Base-by-base conservation (phyloP, 2,329 filamentous ascomycete genomes). In the Ascochyta viciae-villosae region DNA sequence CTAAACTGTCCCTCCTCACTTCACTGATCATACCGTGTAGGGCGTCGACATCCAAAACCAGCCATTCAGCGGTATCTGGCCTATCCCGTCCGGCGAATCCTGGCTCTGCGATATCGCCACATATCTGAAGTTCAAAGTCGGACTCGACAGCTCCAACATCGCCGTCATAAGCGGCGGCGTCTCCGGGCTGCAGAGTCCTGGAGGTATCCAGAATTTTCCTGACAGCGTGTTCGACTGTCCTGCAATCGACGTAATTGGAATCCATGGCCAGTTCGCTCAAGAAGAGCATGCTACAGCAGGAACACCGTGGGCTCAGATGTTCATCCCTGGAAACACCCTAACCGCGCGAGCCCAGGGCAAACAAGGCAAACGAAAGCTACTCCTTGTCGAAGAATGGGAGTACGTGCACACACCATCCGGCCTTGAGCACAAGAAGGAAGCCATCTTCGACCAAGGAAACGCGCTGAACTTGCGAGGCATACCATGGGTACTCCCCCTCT, bases 91-190 rank as follows among this genome's bases (percentile, higher is more conserved):
- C 0, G 72, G 72, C 8, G 72, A 74, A 50, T 48, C 63, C 27
- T 75, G 73, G 73, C 64, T 75, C 7, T 75, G 73, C 35, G 71
- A 74, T 19, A 68, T 74, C 4, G 71, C 73, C 3, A 67, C 64
- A 0, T 61, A 74, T 46, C 58, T 75, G 1, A 73, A 74, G 47
- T 68, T 69, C 15, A 61, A 40, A 4, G 19, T 73, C 23, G 64
- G 63, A 0, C 65, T 75, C 8, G 68, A 71, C 5, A 50, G 53
- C 0, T 59, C 65, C 23, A 61, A 67, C 50, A 75, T 75, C 23
- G 71, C 71, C 13, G 71, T 74, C 37, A 74, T 74, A 35, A 73
- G 70, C 16, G 73, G 72, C 9, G 72, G 72, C 7, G 67, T 75
- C 5, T 75, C 72, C 5, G 71, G 72, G 3, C 27, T 69, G 0